Base-by-base conservation (phyloP, 345 rosid species). In the Ceriops tagal region DNA sequence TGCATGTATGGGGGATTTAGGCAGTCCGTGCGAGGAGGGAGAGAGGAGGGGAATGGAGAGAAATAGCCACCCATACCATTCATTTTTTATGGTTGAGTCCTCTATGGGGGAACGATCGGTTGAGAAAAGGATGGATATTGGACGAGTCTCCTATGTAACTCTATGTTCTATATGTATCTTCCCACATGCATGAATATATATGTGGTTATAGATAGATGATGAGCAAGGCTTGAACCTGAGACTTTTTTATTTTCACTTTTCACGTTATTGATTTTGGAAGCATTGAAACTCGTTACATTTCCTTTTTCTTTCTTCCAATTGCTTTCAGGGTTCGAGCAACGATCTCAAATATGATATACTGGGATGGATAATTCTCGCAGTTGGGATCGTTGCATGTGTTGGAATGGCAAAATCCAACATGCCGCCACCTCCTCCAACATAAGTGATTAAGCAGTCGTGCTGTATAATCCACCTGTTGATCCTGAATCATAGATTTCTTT, bases 321-420 rank as follows among this genome's bases (percentile, higher is more conserved):
- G n/a, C 20, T 61, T 65, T 52, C 68, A 76, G 79, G 75, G 58
- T 22, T 71, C 75, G 53, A 65, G 52, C 68, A 71, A 43, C 56
- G 75, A 71, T 27, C 57, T 76, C 39, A 71, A 66, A 43, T 76
- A 71, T 31, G 75, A 71, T 35, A 62, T 76, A 34, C 66, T 35
- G n/a, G 75, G 75, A 67, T 76, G 79, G 75, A 58, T 71, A 61
- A 62, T 76, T 35, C 79, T 76, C 31, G 79, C 75, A 2, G 72
- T 71, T 47, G 79, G 79, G 58, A 16, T 76, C 43, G n/a, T 71
- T 46, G 55, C 79, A 0, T 76, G 75, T 71, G 32, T 76, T 51
- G 75, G 79, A 64, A 60, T 76, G 60, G 79, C 79, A 27, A 76
- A 61, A 62, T 37, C 68, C 53, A 22, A 66, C 22, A 31, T 56